A percentile compares a stretch with the other conserved stretches of the same genome.
Evolutionary conservation across 306 rosid species (phyloP).

Genomic region (Crataegus laevigata): DNA sequence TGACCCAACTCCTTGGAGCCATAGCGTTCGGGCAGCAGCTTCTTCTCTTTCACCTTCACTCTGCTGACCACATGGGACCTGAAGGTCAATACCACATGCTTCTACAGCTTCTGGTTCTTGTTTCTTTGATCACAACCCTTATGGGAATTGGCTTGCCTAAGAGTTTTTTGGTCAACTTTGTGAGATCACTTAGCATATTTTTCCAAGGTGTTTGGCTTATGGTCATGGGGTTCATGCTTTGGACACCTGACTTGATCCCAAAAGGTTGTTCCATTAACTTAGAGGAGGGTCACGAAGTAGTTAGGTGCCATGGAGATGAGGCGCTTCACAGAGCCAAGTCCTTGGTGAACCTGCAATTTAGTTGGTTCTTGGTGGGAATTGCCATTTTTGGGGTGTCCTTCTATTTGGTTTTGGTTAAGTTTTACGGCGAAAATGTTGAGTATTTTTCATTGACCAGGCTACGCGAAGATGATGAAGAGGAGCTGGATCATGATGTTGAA

Average conservation of each 20-base stretch:
- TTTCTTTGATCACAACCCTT: slow-evolving; percentile 41
- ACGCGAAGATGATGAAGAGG: slow-evolving; percentile 27
- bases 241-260: slow-evolving; percentile 52
- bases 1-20: slow-evolving; percentile 53
- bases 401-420: slow-evolving; percentile 35
- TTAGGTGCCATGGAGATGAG: slow-evolving; percentile 32
- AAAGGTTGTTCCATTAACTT: slow-evolving; percentile 58
- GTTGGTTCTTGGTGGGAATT: slow-evolving; percentile 49
- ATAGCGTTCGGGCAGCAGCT: slow-evolving; percentile 63
- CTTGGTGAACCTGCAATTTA: slow-evolving; percentile 54
- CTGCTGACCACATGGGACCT: slow-evolving; percentile 70
- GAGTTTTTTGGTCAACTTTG: slow-evolving; percentile 54
- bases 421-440: slow-evolving; percentile 19
- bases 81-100: slow-evolving; percentile 80
- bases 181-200: slow-evolving; percentile 46
- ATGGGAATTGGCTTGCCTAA: slow-evolving; percentile 41
- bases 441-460: slow-evolving; percentile 38
- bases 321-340: slow-evolving; percentile 59
- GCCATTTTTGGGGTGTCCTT: slow-evolving; percentile 32
- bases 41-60: slow-evolving; percentile 68
- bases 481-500: slow-evolving; percentile 23
- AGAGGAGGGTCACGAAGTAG: slow-evolving; percentile 63
- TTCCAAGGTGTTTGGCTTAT: slow-evolving; percentile 75
- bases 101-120: slow-evolving; percentile 34
- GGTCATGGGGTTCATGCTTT: slow-evolving; percentile 57